Percentiles rank a stretch among this genome's conserved stretches.
These are phyloP conservation scores for Lactarius vividus DNA, from an alignment of 768 basidiomycete genomes.

Conservation along the genomic window DNA sequence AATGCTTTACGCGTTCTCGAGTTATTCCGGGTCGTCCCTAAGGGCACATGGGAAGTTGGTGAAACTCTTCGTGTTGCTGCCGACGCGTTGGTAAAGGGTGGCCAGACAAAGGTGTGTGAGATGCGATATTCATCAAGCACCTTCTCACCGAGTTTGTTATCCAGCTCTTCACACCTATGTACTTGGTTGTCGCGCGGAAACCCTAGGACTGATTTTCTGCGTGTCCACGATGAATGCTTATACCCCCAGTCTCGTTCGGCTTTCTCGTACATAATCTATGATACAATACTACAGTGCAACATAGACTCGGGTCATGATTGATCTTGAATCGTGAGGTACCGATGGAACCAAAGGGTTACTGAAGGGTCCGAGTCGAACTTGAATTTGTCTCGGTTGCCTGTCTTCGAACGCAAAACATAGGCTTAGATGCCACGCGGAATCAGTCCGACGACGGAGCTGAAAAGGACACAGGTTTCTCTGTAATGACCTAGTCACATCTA, in stretches of 20 bases:
- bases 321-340: neutral
- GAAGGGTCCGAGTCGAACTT: neutral
- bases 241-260: neutral
- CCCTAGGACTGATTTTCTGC: conserved; percentile 1
- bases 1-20: conserved; percentile 76
- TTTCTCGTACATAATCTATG: neutral
- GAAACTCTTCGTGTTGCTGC: conserved; percentile 86
- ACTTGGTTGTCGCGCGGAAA: conserved; percentile 49
- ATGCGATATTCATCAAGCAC: neutral
- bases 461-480: neutral
- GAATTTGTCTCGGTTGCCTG: neutral
- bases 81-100: conserved; percentile 76
- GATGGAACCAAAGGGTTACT: neutral
- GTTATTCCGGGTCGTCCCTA: conserved; percentile 74
- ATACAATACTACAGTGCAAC: conserved; percentile 2
- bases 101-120: conserved; percentile 70
- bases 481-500: neutral
- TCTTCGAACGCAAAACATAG: neutral
- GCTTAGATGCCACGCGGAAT: no score
- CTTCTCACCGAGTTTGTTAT: conserved; percentile 5
- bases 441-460: neutral
- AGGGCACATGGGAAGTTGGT: conserved; percentile 89
- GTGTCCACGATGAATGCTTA: neutral
- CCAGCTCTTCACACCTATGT: conserved; percentile 89
- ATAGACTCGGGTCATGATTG: neutral